Percentiles rank a stretch among this genome's conserved stretches.
phyloP scores from a whole-genome alignment of 495 filamentous ascomycete species.

The Penicillium soppii region DNA sequence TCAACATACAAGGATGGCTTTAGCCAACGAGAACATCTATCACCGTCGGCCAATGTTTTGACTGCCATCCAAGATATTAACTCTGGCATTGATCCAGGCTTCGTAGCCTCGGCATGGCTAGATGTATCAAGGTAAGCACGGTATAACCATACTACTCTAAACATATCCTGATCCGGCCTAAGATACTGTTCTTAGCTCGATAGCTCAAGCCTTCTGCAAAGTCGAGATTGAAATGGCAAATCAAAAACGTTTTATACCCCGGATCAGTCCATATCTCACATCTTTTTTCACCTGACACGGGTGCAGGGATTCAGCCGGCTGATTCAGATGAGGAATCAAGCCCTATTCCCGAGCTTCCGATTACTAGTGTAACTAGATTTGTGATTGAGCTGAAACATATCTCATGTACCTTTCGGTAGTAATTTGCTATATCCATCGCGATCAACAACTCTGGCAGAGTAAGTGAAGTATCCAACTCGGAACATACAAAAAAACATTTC shows the following conservation, averaged over 20 bases:
- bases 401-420: background rate
- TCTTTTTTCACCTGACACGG: background rate
- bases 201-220: background rate
- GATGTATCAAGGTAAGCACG: background rate
- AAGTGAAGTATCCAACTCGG: background rate
- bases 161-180: background rate
- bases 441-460: background rate
- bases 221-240: background rate
- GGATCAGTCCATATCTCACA: background rate
- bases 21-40: no score
- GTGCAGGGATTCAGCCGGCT: constrained; percentile 1
- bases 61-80: background rate
- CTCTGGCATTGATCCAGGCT: background rate
- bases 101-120: background rate
- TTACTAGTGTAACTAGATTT: background rate
- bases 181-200: background rate
- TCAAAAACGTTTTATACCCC: background rate
- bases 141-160: background rate
- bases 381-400: background rate
- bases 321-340: background rate
- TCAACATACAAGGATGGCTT: background rate
- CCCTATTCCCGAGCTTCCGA: constrained; percentile 3
- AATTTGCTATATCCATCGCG: background rate
- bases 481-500: background rate
- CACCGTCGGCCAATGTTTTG: no score